Evolutionary conservation across 306 rosid genomes (phyloP), one percentile per base, ranked within the genome.

Genomic region (Prunus kanzakura): DNA sequence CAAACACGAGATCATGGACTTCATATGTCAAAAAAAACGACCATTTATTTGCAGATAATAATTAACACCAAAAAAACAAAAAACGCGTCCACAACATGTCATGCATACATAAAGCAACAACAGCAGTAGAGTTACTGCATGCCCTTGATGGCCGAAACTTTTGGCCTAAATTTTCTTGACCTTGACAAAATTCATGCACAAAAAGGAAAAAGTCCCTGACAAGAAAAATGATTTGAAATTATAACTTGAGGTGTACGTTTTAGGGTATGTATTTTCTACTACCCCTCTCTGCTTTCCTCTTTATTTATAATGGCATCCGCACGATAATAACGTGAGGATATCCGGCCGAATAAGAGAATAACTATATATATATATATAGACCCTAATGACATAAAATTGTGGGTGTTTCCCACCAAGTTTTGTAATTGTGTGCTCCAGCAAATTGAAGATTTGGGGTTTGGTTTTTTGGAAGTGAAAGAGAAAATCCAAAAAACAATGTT

Each of bases 341-440:
- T 35, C 0, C 1, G 1, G 0, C 0, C 1, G 1, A 0, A 35
- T 35, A 35, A 35, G 8, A 35, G 2, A 35, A 35, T 35, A 35
- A 35, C 8, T 35, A 35, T 5, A 35, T 35, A 35, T 5, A 35
- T 35, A 35, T 32, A 32, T 35, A 1, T 35, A 6, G 41, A 35
- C 1, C 8, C 1, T 1, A 35, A 35, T 35, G 8, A 35, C 6
- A 35, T 5, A 5, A 35, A 35, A 35, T 35, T 13, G 15, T 11
- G 69, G 50, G 49, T 6, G 43, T 6, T 35, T 64, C 69, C 16
- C 69, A 64, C 69, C 50, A 9, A 35, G 49, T 32, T 27, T 14
- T 64, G 0, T 64, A 35, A 19, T 35, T 19, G 49, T 64, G 27
- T 19, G 27, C 23, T 54, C 20, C 35, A 71, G 35, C n/a, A 64